phyloP scores from a whole-genome alignment of 1,284 basidiomycete species.

The Erythrobasidium hasegawianum region DNA sequence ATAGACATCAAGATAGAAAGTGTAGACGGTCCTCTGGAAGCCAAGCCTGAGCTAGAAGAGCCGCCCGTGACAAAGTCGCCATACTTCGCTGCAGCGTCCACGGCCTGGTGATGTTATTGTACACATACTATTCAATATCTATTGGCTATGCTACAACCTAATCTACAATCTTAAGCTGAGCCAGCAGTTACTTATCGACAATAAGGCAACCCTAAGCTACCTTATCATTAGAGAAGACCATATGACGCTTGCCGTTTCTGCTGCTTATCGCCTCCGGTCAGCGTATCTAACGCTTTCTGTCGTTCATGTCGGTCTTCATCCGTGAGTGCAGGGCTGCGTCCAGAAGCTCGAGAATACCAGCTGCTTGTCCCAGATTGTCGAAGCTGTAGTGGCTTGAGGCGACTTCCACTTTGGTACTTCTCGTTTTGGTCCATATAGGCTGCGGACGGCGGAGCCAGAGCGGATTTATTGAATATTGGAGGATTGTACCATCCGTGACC shows the following conservation, averaged over 20 bases:
- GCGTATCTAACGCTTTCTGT: slow-evolving; percentile 14
- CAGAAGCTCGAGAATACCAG: not conserved
- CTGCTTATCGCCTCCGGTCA: slow-evolving; percentile 4
- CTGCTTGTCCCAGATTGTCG: slow-evolving; percentile 10
- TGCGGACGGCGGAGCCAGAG: not conserved
- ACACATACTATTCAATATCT: not conserved
- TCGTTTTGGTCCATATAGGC: not conserved
- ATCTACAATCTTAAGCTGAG: too few relatives aligned
- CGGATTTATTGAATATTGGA: too few relatives aligned
- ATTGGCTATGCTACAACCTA: slow-evolving; percentile 8
- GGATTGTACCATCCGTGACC: not conserved
- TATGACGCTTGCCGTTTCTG: not conserved
- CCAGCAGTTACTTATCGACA: too few relatives aligned
- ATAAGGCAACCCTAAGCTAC: too few relatives aligned
- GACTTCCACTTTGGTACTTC: not conserved
- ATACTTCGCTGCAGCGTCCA: slow-evolving; percentile 10
- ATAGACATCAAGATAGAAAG: slow-evolving; percentile 23
- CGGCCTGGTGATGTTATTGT: slow-evolving; percentile 8
- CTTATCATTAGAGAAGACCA: too few relatives aligned
- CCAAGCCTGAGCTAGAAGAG: not conserved
- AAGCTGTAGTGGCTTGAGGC: slow-evolving; percentile 7
- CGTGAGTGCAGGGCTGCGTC: slow-evolving; percentile 3
- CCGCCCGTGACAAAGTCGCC: not conserved
- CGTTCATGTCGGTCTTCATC: slow-evolving; percentile 16
- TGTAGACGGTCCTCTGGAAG: not conserved